phyloP scores from a whole-genome alignment of 768 basidiomycete genomes.

The Mycena alexandri region DNA sequence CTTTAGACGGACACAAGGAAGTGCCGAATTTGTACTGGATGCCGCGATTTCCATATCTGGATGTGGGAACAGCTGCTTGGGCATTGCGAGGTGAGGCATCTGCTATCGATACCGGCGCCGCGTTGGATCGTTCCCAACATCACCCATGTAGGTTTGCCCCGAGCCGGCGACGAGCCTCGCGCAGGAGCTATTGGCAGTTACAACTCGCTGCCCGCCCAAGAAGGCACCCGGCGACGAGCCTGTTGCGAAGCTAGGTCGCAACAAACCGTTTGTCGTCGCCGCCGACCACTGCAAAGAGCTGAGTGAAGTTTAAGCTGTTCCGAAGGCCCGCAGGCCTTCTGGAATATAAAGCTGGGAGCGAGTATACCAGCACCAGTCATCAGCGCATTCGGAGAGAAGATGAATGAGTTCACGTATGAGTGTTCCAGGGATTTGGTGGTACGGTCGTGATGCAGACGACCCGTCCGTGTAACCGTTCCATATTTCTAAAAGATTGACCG shows the following conservation, averaged over 20 bases:
- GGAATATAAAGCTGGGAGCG: slow-evolving; percentile 35
- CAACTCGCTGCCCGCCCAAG: not conserved
- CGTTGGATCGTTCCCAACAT: not conserved
- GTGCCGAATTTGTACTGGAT: too few species aligned
- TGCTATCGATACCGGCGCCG: not conserved
- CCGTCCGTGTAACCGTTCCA: too few species aligned
- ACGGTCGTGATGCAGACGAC: slow-evolving; percentile 36
- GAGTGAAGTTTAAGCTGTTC: slow-evolving; percentile 10
- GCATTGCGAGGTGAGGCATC: slow-evolving; percentile 24
- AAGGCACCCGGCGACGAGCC: slow-evolving; percentile 9
- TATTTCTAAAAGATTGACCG: too few species aligned
- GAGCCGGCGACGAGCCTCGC: slow-evolving; percentile 16
- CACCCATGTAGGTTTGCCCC: slow-evolving; percentile 1
- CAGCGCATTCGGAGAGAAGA: slow-evolving; percentile 29
- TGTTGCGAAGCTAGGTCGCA: slow-evolving; percentile 30
- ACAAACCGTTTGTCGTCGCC: slow-evolving; percentile 33
- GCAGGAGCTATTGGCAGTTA: slow-evolving; percentile 21
- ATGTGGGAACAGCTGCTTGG: slow-evolving; percentile 33
- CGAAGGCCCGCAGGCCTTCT: slow-evolving; percentile 18
- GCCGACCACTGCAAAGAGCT: slow-evolving; percentile 14
- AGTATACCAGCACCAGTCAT: slow-evolving; percentile 9
- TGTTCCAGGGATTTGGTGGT: slow-evolving; percentile 33
- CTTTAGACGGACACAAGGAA: too few species aligned
- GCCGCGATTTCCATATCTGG: too few species aligned
- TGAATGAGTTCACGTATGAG: slow-evolving; percentile 33